phyloP scores from a whole-genome alignment of 1,284 basidiomycete genomes.

The Trichosporon ovoides region DNA sequence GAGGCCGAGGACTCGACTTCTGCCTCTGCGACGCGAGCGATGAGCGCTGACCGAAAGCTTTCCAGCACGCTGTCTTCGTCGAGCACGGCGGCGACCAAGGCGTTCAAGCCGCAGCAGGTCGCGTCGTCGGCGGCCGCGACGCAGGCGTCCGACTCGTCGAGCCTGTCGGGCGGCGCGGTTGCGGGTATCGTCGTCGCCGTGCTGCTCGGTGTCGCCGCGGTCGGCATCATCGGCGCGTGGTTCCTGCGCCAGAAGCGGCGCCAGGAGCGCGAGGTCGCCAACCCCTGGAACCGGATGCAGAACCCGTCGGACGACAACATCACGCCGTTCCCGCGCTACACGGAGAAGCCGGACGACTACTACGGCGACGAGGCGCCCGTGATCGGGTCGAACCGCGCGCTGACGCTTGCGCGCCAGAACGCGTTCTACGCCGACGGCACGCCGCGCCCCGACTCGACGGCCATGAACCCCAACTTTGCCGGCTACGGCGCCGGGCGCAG shows the following conservation, averaged over 20 bases:
- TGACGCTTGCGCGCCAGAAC: conserved; percentile 32
- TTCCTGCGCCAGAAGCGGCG: conserved; percentile 22
- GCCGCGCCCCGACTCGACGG: conserved; percentile 26
- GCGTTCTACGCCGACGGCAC: conserved; percentile 27
- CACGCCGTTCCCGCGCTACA: conserved; percentile 31
- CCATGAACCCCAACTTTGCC: conserved; percentile 29
- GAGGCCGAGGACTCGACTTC: background rate
- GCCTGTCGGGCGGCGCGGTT: conserved; percentile 15
- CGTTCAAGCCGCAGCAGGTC: background rate
- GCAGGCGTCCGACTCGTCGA: background rate
- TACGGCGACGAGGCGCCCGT: conserved; percentile 8
- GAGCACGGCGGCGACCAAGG: background rate
- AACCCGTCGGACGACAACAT: conserved; percentile 32
- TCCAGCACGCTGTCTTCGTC: background rate
- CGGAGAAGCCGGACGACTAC: conserved; percentile 14
- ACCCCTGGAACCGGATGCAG: conserved; percentile 36
- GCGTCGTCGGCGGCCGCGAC: conserved; percentile 8
- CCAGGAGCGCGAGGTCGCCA: conserved; percentile 9
- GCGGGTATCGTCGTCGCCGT: conserved; percentile 21
- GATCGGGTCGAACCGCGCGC: conserved; percentile 25
- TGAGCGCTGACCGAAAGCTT: conserved; percentile 4
- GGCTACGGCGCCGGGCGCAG: conserved; percentile 28
- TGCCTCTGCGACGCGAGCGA: background rate
- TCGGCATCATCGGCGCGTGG: conserved; percentile 28
- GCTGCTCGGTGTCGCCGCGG: conserved; percentile 8